Evolutionary conservation across 176 grass and related monocot genomes (phyloP), one percentile per base, ranked within the genome.

Genomic region (Tillandsia fasciculata): DNA sequence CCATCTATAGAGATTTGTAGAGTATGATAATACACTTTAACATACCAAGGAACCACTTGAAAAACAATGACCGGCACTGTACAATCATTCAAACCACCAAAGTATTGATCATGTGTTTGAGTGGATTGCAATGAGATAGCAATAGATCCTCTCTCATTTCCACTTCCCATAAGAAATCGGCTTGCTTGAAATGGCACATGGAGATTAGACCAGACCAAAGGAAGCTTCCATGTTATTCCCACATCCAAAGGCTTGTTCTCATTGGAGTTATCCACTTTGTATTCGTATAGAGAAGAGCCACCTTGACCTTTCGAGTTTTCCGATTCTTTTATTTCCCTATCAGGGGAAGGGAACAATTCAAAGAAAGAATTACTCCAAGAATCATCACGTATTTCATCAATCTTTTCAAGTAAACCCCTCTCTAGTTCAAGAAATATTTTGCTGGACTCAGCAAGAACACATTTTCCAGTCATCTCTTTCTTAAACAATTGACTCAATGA

Each of bases 91-190:
- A 77, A 83, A 69, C n/a, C 61, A 50, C 64, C 77, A 71, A 64
- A 64, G 56, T 82, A 74, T 77, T 89, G 74, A 28, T 77, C 77
- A 54, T 76, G 77, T 74, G 76, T 66, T 72, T 71, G 71, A 65
- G 87, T 81, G 8, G 86, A 86, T 59, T 79, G 78, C 84, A 92
- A 83, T 73, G 94, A 93, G 69, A 99, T 77, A 79, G 94, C 94
- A 79, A 99, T 87, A 26, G 89, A 93, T 49, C 94, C 94, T 77
- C 94, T 92, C 79, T 99, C 89, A 70, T 92, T 99, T 74, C 94
- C 94, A 47, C 89, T 99, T 61, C 94, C 94, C 79, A 99, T 90
- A n/a, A 99, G 79, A 99, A 93, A 99, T 77, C 94, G 83, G 69
- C 65, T 93, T 69, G 65, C 84, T 77, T 88, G 69, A 79, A 83